Evolutionary conservation across 2,329 filamentous ascomycete species (phyloP), one percentile per base, ranked within the genome.

Genomic region (Colletotrichum tofieldiae): DNA sequence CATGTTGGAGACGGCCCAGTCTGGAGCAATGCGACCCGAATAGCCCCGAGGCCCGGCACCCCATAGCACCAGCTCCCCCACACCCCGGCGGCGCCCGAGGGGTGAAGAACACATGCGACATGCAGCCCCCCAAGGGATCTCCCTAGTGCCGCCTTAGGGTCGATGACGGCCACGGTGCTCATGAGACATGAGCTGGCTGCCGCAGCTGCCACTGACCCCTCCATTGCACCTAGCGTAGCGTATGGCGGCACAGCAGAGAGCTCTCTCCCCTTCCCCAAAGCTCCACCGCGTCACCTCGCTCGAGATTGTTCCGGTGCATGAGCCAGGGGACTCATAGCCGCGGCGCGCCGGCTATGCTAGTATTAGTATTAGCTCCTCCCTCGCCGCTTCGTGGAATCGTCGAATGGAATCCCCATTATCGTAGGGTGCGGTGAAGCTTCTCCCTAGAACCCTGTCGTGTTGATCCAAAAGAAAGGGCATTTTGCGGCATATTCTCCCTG

Each of bases 231-330:
- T 67, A 35, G 68, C 39, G 45, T 67, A 35, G 68, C 39, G 45
- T n/a, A 14, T 35, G 20, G 26, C 68, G 66, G 65, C 64, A 62
- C 37, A 55, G 41, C 61, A 43, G 9, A 51, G 41, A 49, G 23
- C 39, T 41, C 45, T 41, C 45, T 63, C 39, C 39, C 51, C 51
- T 26, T 51, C n/a, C 26, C n/a, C 29, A n/a, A 52, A 71, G 63
- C 63, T 59, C 65, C 65, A 64, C 69, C n/a, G 45, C 60, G 52
- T 64, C 66, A 72, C 47, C 59, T 72, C 70, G 70, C 70, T 70
- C 59, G 41, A 59, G 47, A 70, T 60, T 72, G 70, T 70, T 55
- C 70, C 70, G 70, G 67, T 54, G 60, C 65, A 64, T 60, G 59
- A 70, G 45, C 65, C 54, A 65, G 70, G 67, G 70, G 41, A 37